A percentile compares a stretch with the other conserved stretches of the same genome.
Evolutionary conservation across 257 asterid species (phyloP).

Genomic region (Nemophila menziesii): DNA sequence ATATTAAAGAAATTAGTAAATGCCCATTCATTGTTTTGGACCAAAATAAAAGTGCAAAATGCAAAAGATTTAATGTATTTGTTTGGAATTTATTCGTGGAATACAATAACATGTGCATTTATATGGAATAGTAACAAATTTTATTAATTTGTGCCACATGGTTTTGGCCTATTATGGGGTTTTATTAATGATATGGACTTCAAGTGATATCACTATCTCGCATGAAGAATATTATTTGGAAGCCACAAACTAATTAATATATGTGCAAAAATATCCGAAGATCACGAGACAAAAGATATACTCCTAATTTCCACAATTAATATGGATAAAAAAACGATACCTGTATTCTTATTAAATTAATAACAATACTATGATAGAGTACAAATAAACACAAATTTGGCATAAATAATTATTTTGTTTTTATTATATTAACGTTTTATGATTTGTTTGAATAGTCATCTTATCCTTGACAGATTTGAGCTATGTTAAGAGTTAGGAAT

Average conservation of each 20-base stretch:
- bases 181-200: constrained; percentile 17
- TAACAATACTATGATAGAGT: neutral
- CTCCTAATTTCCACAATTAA: too few relatives aligned
- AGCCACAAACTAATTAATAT: neutral
- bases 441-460: too few relatives aligned
- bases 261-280: too few relatives aligned
- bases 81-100: too few relatives aligned
- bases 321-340: neutral
- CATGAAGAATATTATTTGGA: constrained; percentile 24
- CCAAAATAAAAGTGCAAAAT: too few relatives aligned
- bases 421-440: too few relatives aligned
- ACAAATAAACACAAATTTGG: neutral
- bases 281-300: neutral
- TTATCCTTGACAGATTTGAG: too few relatives aligned
- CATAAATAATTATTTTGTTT: too few relatives aligned
- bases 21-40: neutral
- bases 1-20: neutral
- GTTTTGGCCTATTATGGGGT: constrained; percentile 49
- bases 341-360: too few relatives aligned
- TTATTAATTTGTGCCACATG: constrained; percentile 30
- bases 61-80: neutral
- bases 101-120: too few relatives aligned
- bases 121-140: too few relatives aligned
- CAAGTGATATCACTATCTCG: constrained; percentile 27
- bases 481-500: too few relatives aligned